Evolutionary conservation across 2,329 filamentous ascomycete species (phyloP), one percentile per base, ranked within the genome.

Genomic region (Cercospora zeae-maydis): DNA sequence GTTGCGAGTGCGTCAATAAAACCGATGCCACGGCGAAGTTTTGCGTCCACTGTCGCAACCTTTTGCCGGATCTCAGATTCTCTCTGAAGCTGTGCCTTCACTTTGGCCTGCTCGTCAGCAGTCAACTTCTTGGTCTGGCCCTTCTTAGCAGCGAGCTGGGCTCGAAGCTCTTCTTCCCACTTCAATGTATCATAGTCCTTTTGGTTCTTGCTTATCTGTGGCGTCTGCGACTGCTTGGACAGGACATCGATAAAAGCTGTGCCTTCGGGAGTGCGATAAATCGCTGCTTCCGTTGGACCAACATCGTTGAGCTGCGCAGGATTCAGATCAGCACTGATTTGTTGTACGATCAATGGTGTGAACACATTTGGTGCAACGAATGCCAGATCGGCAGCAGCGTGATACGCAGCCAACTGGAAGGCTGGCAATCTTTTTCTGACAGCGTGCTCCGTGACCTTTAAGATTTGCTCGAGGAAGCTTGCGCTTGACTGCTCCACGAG

Each of bases 131-230:
- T 93, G 70, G 92, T 87, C 64, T 90, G 86, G 1, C 93, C 93
- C 76, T 93, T 96, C 81, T 98, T 99, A 74, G 91, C 84, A n/a
- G 93, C 92, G 42, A 99, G 78, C 71, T 97, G 92, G 39, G 86
- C 84, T 62, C 93, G 84, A 7, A 99, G 82, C 67, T 99, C 95
- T 75, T 93, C 90, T 77, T 99, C 95, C 95, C 96, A 99, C 77
- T 96, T 97, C 42, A 97, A 78, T 1, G 92, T 96, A 70, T 99
- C 92, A 71, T 97, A 96, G 74, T 98, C 95, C 75, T 96, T 97
- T 54, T 86, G 88, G 71, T 92, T 96, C 78, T 96, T 98, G 77
- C 92, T 89, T 2, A 92, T 87, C 1, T 89, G 79, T 37, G 82
- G 80, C 64, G 85, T 85, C 63, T 86, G 86, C 1, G 87, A 81